Percentiles rank a stretch among this genome's conserved stretches.
phyloP scores from a whole-genome alignment of 306 rosid species.

The Arachis hypogaea region DNA sequence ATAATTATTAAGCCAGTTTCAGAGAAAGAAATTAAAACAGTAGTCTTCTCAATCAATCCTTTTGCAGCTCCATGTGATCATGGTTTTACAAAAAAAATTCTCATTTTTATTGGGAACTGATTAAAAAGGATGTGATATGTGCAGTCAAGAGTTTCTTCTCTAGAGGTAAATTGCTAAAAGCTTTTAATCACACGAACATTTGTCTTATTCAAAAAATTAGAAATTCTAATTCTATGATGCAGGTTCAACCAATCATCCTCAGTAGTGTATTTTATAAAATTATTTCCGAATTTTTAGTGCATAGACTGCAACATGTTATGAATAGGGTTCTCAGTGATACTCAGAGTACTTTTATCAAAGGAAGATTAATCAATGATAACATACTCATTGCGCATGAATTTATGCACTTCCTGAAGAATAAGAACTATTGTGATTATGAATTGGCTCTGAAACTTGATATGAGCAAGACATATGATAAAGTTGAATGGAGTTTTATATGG shows the following conservation, averaged over 20 bases:
- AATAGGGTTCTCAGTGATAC: neutral
- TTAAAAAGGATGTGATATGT: too few species aligned
- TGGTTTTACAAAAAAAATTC: neutral
- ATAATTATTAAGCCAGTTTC: too few species aligned
- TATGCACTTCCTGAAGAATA: too few species aligned
- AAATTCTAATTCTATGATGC: neutral
- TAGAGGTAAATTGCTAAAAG: neutral
- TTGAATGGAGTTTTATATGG: neutral
- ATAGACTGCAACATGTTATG: too few species aligned
- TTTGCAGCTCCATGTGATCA: neutral
- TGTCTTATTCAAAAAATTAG: too few species aligned
- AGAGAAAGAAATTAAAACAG: neutral
- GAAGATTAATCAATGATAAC: neutral
- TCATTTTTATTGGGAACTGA: neutral
- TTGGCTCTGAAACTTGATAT: neutral
- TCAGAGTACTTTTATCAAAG: neutral
- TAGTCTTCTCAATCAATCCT: neutral
- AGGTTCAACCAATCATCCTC: neutral
- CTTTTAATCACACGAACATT: too few species aligned
- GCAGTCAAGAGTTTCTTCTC: too few species aligned
- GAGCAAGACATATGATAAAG: neutral
- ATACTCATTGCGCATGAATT: neutral
- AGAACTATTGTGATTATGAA: too few species aligned
- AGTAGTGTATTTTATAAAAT: too few species aligned
- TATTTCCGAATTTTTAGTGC: too few species aligned